Evolutionary conservation across 2,329 filamentous ascomycete genomes (phyloP).

Genomic region (Kalmusia sp.): DNA sequence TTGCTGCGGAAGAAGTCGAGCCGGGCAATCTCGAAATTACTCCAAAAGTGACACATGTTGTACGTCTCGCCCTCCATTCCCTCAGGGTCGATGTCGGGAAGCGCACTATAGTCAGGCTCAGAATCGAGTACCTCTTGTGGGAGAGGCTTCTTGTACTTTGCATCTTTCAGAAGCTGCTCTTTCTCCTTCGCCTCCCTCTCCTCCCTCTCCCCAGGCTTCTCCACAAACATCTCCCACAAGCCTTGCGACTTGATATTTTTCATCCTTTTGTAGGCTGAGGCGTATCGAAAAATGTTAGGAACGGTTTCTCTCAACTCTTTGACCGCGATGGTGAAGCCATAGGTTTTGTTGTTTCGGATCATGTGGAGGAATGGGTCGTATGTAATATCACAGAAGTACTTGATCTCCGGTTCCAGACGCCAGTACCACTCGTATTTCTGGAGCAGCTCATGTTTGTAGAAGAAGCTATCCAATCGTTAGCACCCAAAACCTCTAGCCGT

Average conservation of each 20-base stretch:
- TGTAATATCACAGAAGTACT: constrained; percentile 99
- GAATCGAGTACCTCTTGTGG: constrained; percentile 83
- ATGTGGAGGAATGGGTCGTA: constrained; percentile 98
- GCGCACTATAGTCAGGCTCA: constrained; percentile 72
- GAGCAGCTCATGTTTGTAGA: constrained; percentile 95
- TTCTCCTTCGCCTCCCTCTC: constrained; percentile 45
- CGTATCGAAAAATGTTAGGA: constrained; percentile 97
- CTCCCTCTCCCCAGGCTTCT: constrained; percentile 70
- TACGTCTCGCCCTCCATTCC: constrained; percentile 97
- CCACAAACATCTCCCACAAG: constrained; percentile 98
- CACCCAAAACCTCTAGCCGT: not conserved
- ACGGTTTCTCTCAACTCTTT: constrained; percentile 98
- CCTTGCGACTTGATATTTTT: constrained; percentile 92
- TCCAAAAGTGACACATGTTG: constrained; percentile 99
- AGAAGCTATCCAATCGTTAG: constrained; percentile 67
- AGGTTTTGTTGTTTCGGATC: constrained; percentile 94
- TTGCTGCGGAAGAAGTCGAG: constrained; percentile 97
- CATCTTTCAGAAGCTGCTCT: constrained; percentile 65
- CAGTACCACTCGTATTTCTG: constrained; percentile 99
- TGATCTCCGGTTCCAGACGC: constrained; percentile 98
- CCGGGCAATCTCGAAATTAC: constrained; percentile 97
- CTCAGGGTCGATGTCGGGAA: constrained; percentile 87
- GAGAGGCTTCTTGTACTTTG: constrained; percentile 70
- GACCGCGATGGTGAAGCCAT: constrained; percentile 97
- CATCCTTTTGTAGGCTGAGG: constrained; percentile 93